Evolutionary conservation across 768 basidiomycete genomes (phyloP), one percentile per base, ranked within the genome.

Genomic region (Omphalotus guepiniiformis): DNA sequence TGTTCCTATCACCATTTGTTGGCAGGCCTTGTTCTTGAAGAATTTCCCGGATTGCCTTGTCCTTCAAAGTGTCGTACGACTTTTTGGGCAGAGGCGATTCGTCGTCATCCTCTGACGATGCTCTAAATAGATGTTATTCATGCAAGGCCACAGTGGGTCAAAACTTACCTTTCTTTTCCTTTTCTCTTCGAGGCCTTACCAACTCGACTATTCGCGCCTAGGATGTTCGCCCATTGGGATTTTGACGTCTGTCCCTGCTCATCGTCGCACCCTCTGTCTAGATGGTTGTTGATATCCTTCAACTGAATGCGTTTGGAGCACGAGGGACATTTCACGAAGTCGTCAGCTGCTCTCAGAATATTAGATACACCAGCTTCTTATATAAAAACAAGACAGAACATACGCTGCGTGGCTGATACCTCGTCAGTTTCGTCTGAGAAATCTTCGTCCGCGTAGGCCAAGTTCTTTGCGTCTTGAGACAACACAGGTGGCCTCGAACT

Each of bases 11-110:
- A 4, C 85, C 86, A 11, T 56, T 63, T 1, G 71, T 60, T 1
- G 78, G 66, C 16, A 88, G 62, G 8, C 64, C 72, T 42, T 80
- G 71, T 42, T 79, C 71, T 1, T 53, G 40, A 9, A 88, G 67
- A 55, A 81, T 72, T 11, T 81, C 80, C 52, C 71, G 77, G 15
- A 88, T 56, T 30, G 75, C 70, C 55, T 71, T 76, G 41, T 83
- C 82, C 55, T 80, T 85, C 40, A 87, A 62, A 9, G 78, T 76
- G 11, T 72, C 72, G 54, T 88, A 88, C 1, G 83, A 76, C 19
- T 75, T 74, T 54, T 84, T 84, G 3, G 86, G 83, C 32, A 88
- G 64, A 1, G 72, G 76, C n/a, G n/a, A n/a, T 32, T 61, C 64
- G 34, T 68, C 54, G 2, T 68, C 59, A 23, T 69, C 71, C 39